Base-by-base conservation (phyloP, 2,329 filamentous ascomycete genomes). In the Penicillium sp. region DNA sequence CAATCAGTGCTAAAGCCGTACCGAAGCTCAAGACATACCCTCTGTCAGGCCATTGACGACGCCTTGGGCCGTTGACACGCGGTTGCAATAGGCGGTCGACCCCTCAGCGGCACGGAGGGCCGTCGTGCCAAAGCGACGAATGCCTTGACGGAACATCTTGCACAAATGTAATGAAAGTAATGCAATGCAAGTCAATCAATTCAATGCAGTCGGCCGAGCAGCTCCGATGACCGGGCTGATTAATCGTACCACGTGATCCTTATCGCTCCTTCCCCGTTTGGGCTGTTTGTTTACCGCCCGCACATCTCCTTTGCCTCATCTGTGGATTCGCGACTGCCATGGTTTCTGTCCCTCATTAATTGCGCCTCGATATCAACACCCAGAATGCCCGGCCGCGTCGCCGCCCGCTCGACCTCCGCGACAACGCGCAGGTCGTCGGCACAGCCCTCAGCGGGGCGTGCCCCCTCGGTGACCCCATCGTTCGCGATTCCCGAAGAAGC, bases 371-470 rank as follows among this genome's bases (percentile, higher is more conserved):
- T 56, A 60, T 51, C 48, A 29, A 59, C 53, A 42, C 46, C 51
- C 57, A 67, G 42, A 49, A 75, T 75, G 73, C 73, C 73, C 48
- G 64, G 66, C 61, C 71, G 73, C 65, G 64, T 70, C 57, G 65
- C 70, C 62, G 68, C 70, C 59, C 69, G 70, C 64, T 70, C 72
- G 55, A 63, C 64, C 9, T 68, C 70, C 46, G 61, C 66, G 47
- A 60, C 70, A 13, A 67, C 70, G 45, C 72, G 73, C 57, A 71
- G 70, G 59, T 65, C 70, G n/a, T 74, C 73, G 23, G 67, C 65
- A 42, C 90, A 54, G 89, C 96, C 61, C 91, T 84, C 56, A 87
- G 85, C 47, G 88, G 92, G 69, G 94, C 96, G 52, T 90, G 94
- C 78, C 94, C 65, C 63, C 18, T 73, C 70, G 29, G 70, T 65